Conservation (phyloP, 257 asterid genomes). For the Scutellaria galericulata region DNA sequence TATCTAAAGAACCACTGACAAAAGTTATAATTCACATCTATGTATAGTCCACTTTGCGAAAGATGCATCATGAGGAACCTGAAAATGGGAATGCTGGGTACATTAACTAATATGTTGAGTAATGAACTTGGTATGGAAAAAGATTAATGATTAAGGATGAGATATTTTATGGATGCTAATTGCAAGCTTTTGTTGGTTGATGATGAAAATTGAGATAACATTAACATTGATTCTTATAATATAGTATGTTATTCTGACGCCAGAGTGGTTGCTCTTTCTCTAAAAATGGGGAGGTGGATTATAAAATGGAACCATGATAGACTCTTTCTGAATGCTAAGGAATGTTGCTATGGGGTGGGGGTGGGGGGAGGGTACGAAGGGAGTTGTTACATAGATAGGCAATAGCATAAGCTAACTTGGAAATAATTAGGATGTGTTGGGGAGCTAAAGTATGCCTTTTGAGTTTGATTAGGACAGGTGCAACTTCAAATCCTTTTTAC, state of each 20-base stretch:
- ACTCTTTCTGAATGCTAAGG: slow-evolving; percentile 13
- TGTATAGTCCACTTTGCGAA: slow-evolving; percentile 14
- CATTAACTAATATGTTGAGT: slow-evolving; percentile 6
- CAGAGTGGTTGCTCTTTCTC: background rate
- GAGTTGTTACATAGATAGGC: background rate
- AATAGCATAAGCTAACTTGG: slow-evolving; percentile 1
- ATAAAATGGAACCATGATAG: slow-evolving; percentile 7
- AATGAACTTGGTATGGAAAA: slow-evolving; percentile 19
- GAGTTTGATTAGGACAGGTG: slow-evolving; percentile 11
- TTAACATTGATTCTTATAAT: background rate
- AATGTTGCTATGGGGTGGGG: background rate
- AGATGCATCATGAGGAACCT: slow-evolving; percentile 19
- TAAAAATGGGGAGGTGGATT: slow-evolving; percentile 4
- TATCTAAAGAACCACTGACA: slow-evolving; percentile 9
- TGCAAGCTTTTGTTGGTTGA: background rate
- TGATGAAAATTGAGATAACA: background rate
- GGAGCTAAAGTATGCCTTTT: background rate
- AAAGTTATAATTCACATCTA: slow-evolving; percentile 18
- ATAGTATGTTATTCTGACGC: slow-evolving; percentile 16
- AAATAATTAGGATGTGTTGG: background rate
- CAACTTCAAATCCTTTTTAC: background rate
- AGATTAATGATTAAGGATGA: background rate
- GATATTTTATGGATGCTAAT: slow-evolving; percentile 8
- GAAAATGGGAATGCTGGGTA: slow-evolving; percentile 23
- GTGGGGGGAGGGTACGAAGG: background rate